Base-by-base conservation (phyloP, 2,329 filamentous ascomycete species). In the Aaosphaeria arxii region DNA sequence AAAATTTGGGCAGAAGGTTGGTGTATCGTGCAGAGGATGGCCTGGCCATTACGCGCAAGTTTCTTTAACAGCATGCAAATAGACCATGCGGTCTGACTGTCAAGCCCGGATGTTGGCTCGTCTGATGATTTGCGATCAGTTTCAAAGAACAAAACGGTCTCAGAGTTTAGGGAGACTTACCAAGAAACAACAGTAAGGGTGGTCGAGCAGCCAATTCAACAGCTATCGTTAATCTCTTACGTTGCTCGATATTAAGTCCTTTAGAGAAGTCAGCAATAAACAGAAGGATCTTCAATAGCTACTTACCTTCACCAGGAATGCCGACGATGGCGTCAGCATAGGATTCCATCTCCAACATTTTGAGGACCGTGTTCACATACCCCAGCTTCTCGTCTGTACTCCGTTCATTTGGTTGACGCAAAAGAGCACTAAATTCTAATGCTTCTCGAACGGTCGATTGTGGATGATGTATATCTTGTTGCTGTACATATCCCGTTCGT, bases 91-190 rank as follows among this genome's bases (percentile, higher is more conserved):
- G 52, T 53, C 33, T 56, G 52, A 2, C 83, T 83, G 54, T 88
- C 85, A 0, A 88, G 56, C 43, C 86, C 86, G 1, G 83, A 86
- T 0, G 86, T 89, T 0, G 86, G 86, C 67, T 89, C 86, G 53
- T 89, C 47, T 24, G 9, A 44, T 29, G 9, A n/a, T 7, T 7
- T 36, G 33, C n/a, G n/a, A n/a, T n/a, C n/a, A n/a, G n/a, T n/a
- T n/a, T n/a, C n/a, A n/a, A n/a, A n/a, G n/a, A n/a, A n/a, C n/a
- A n/a, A n/a, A n/a, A n/a, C n/a, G n/a, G n/a, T n/a, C n/a, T 36
- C 33, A 7, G 7, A 36, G n/a, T 36, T n/a, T 7, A 35, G 7
- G 7, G 7, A 7, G 7, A 36, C 33, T 7, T 36, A 36, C 33
- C 33, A 9, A 48, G 42, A 29, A 48, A 48, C 6, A 48, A 30